Percentiles rank a stretch among this genome's conserved stretches.
These are phyloP conservation scores for Glycine tomentella DNA, from an alignment of 306 rosid genomes.

Conservation along the genomic window DNA sequence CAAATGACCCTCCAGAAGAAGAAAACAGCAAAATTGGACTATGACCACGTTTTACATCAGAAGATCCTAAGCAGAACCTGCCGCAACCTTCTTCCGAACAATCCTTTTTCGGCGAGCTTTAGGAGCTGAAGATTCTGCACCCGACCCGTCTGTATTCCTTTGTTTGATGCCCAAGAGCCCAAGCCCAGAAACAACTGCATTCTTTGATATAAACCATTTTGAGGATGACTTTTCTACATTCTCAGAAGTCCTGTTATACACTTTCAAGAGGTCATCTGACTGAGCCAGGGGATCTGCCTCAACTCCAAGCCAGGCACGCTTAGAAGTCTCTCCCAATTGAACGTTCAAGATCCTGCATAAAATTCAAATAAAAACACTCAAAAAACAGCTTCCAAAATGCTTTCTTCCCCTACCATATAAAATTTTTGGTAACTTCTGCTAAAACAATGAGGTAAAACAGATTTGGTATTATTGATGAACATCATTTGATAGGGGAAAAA, in stretches of 20 bases:
- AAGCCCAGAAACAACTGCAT: slow-evolving; percentile 92
- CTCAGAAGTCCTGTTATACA: slow-evolving; percentile 79
- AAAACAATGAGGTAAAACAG: not conserved
- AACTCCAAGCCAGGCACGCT: slow-evolving; percentile 95
- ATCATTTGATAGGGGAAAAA: not conserved
- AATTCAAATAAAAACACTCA: slow-evolving; percentile 38
- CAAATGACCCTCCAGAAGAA: slow-evolving; percentile 37
- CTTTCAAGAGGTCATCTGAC: slow-evolving; percentile 80
- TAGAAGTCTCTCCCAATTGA: slow-evolving; percentile 89
- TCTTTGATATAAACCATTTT: slow-evolving; percentile 97
- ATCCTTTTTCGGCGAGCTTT: slow-evolving; percentile 85
- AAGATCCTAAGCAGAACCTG: slow-evolving; percentile 63
- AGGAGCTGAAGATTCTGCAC: slow-evolving; percentile 68
- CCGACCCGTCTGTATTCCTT: slow-evolving; percentile 53
- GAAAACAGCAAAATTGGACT: slow-evolving; percentile 62
- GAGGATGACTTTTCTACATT: slow-evolving; percentile 62
- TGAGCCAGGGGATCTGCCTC: slow-evolving; percentile 93
- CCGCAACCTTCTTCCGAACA: slow-evolving; percentile 84
- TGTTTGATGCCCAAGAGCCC: slow-evolving; percentile 96
- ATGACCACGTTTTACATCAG: slow-evolving; percentile 6
- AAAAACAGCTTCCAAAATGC: not conserved
- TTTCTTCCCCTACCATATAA: slow-evolving; percentile 20
- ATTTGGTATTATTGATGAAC: not conserved
- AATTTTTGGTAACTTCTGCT: not conserved
- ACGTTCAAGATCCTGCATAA: slow-evolving; percentile 77